phyloP scores from a whole-genome alignment of 2,329 filamentous ascomycete genomes.

The Alternaria angustiovoidea region DNA sequence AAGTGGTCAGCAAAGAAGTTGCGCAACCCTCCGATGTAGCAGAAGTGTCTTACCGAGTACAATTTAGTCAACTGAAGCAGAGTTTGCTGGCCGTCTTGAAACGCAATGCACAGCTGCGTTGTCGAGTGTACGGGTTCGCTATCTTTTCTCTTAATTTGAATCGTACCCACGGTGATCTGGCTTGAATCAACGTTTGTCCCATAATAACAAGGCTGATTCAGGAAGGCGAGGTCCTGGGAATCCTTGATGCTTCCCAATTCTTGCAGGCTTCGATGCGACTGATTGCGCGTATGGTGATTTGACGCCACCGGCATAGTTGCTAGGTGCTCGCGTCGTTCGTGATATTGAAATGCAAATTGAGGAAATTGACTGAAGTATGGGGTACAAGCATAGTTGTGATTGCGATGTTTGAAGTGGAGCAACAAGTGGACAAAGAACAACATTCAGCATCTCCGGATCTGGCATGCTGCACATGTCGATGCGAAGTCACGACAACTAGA shows the following conservation, averaged over 20 bases:
- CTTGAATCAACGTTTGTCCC: not conserved
- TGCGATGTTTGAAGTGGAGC: not conserved
- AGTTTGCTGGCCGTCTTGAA: not conserved
- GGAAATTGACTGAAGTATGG: not conserved
- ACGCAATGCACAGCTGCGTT: not conserved
- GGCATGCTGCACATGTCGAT: not conserved
- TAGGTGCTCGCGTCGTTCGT: not conserved
- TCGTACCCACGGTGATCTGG: no score
- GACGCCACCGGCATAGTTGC: not conserved
- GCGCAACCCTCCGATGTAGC: not conserved
- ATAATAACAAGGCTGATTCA: not conserved
- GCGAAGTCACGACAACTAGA: not conserved
- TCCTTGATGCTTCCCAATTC: not conserved
- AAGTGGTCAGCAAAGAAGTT: not conserved
- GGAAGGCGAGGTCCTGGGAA: not conserved
- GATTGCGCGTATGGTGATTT: not conserved
- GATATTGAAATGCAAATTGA: not conserved
- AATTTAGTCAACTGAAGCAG: not conserved
- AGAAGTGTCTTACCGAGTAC: not conserved
- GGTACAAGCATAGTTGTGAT: not conserved
- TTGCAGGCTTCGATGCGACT: not conserved
- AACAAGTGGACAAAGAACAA: conserved; percentile 1
- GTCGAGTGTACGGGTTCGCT: not conserved
- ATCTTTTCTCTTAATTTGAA: not conserved
- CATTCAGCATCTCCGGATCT: not conserved